Base-by-base conservation (phyloP, 2,329 filamentous ascomycete genomes). In the Podosphaera leucotricha region DNA sequence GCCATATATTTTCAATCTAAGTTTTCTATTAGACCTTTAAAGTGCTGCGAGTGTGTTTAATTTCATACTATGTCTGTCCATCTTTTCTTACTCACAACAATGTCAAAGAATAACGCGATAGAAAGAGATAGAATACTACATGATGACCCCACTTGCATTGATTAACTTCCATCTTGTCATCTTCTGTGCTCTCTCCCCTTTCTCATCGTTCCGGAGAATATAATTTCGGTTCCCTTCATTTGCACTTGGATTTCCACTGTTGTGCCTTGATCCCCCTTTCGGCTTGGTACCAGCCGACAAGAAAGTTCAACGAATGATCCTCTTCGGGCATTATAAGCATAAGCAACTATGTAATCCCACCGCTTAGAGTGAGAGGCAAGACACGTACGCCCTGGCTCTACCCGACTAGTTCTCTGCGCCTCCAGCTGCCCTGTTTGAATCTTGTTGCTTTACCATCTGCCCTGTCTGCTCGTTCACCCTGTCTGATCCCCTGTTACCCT, bases 401-500 rank as follows among this genome's bases (percentile, higher is more conserved):
- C 20, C 18, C 37, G 18, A 22, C 37, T 38, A 33, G 15, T 33
- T 33, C 8, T 33, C 28, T 33, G 28, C 28, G 28, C 6, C 28
- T 33, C 28, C 20, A 22, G 16, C 37, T 38, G 37, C 37, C 37
- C 37, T 43, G 26, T 35, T 43, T 43, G 30, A 33, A 35, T 3
- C 26, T 21, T n/a, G 16, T 18, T 43, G n/a, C 19, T 35, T 43
- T 35, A 33, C 16, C 41, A 7, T 28, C n/a, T 19, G 26, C 41
- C 41, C 41, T 43, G 41, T 33, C 18, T 21, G 18, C n/a, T 11
- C 28, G 4, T 21, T 15, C 26, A 43, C 41, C 41, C 28, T 43
- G 41, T 28, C 41, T 43, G 7, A 43, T 35, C 28, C 41, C 41
- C 26, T 43, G 26, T 16, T 43, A 43, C 41, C 41, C 16, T 43